Conservation (phyloP, 176 grass and related monocot genomes). For the Leersia perrieri region DNA sequence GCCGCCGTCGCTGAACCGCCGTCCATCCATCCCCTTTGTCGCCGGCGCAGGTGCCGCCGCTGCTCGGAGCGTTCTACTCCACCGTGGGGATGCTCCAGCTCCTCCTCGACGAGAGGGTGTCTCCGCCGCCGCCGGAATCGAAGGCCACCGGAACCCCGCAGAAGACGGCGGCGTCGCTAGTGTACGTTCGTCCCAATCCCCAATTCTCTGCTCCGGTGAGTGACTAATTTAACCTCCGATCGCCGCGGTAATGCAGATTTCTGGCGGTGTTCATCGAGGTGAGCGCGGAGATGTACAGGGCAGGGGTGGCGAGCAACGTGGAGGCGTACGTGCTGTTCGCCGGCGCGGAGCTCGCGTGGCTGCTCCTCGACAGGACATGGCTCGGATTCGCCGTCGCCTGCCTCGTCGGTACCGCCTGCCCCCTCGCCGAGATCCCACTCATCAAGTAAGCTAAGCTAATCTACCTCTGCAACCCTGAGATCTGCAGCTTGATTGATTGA, state of each 20-base stretch:
- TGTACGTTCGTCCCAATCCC: conserved; percentile 20
- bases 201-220: neutral
- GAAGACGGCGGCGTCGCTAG: conserved; percentile 57
- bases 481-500: no score
- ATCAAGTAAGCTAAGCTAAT: conserved; percentile 49
- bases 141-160: conserved; percentile 49
- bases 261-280: conserved; percentile 78
- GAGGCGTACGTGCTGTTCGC: conserved; percentile 70
- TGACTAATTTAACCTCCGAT: neutral
- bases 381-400: conserved; percentile 79
- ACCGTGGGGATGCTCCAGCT: conserved; percentile 70
- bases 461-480: no score
- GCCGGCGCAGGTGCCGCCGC: conserved; percentile 59
- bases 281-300: conserved; percentile 85
- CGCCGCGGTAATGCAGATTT: conserved; percentile 32
- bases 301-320: conserved; percentile 55
- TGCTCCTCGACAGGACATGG: conserved; percentile 81
- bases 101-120: conserved; percentile 50
- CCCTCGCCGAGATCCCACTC: conserved; percentile 74
- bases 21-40: neutral
- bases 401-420: conserved; percentile 71
- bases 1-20: neutral
- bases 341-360: conserved; percentile 66
- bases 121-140: conserved; percentile 3
- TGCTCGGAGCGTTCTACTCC: conserved; percentile 83